Percentiles rank a stretch among this genome's conserved stretches.
Evolutionary conservation across 805 yeast genomes (phyloP).

Genomic region (Grigorovia transvaalensis): DNA sequence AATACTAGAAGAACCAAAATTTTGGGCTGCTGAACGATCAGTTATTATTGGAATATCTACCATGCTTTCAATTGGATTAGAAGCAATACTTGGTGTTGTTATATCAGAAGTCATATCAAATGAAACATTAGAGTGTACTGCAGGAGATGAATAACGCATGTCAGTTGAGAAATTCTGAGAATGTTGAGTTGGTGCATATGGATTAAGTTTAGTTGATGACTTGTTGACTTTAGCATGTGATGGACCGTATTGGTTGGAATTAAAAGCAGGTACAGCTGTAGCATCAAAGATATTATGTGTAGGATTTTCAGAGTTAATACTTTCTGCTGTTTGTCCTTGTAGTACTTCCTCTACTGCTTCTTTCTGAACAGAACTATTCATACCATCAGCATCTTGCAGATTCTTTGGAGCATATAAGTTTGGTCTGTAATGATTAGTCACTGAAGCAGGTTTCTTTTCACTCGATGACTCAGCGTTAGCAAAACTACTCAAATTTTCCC

Average conservation of each 20-base stretch:
- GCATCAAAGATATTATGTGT: no score
- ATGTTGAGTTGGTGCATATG: constrained; percentile 4
- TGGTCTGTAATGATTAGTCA: not conserved
- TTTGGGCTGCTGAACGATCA: not conserved
- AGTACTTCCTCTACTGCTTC: not conserved
- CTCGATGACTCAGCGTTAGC: not conserved
- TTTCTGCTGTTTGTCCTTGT: no score
- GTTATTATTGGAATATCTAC: not conserved
- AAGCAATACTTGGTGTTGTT: not conserved
- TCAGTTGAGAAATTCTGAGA: not conserved
- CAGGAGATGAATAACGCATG: constrained; percentile 3
- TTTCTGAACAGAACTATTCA: not conserved
- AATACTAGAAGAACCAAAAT: not conserved
- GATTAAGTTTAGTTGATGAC: not conserved
- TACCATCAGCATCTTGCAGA: not conserved
- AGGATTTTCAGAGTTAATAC: not conserved
- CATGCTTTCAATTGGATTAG: not conserved
- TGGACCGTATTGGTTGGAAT: no score
- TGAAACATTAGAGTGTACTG: not conserved
- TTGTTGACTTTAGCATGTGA: no score
- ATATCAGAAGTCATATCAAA: not conserved
- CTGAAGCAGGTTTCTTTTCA: not conserved
- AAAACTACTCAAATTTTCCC: no score
- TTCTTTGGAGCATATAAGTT: not conserved
- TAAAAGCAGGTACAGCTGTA: no score